Evolutionary conservation across 805 yeast genomes (phyloP).

Genomic region (Lipomyces oligophaga): DNA sequence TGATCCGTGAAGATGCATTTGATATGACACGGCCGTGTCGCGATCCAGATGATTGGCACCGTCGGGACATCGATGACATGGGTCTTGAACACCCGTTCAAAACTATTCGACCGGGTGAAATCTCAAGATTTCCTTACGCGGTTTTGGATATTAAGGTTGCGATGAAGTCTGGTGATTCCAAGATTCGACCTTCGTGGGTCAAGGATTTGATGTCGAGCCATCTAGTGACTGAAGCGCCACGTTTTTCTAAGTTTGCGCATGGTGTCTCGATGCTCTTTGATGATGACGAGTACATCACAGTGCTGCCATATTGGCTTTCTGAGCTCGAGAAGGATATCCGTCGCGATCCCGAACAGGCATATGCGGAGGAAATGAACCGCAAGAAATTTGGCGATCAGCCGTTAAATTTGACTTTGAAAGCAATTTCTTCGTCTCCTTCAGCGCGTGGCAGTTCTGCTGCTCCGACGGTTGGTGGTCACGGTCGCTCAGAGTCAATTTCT

Average conservation of each 20-base stretch:
- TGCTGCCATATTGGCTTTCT: conserved; percentile 91
- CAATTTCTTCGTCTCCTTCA: conserved; percentile 4
- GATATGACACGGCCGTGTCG: conserved; percentile 85
- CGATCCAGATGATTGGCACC: conserved; percentile 86
- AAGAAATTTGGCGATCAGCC: conserved; percentile 28
- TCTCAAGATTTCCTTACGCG: conserved; percentile 43
- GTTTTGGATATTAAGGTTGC: conserved; percentile 72
- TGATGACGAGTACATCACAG: conserved; percentile 77
- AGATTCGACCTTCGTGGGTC: conserved; percentile 54
- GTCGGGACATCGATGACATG: conserved; percentile 78
- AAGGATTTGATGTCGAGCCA: conserved; percentile 79
- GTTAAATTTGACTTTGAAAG: conserved; percentile 8
- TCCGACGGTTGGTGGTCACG: conserved; percentile 16
- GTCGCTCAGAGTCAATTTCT: conserved; percentile 18
- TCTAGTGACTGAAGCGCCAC: conserved; percentile 88
- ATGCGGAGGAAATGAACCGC: conserved; percentile 59
- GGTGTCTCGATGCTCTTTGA: conserved; percentile 84
- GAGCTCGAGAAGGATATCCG: conserved; percentile 78
- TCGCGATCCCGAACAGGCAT: conserved; percentile 73
- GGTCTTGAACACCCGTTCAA: conserved; percentile 64
- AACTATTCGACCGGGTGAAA: conserved; percentile 81
- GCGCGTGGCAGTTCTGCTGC: not conserved
- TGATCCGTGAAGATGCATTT: conserved; percentile 86
- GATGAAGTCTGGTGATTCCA: conserved; percentile 29
- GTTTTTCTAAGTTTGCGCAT: conserved; percentile 87